These are phyloP conservation scores for Pythium coloratum DNA, from an alignment of 352 stramenopile species.

Conservation along the genomic window DNA sequence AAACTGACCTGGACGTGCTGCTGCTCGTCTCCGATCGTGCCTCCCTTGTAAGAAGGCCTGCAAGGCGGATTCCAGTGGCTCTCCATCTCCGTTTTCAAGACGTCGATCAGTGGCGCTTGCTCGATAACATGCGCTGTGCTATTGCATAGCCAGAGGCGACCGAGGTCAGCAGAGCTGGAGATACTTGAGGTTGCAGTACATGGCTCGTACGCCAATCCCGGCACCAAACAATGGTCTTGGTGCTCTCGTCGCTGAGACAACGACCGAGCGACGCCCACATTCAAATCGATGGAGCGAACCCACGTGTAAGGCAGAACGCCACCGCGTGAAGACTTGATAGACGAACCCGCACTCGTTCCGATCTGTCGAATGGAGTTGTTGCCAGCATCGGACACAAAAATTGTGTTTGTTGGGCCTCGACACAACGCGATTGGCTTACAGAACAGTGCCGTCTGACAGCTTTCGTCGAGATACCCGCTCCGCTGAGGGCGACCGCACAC, in stretches of 20 bases:
- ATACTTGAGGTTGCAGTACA: neutral
- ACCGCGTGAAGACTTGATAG: neutral
- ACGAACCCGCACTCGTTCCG: neutral
- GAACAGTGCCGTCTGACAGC: neutral
- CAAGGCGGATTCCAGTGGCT: neutral
- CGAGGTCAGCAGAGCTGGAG: too few relatives aligned
- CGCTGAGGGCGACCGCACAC: constrained; percentile 6
- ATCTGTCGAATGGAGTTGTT: constrained; percentile 6
- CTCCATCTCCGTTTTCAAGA: neutral
- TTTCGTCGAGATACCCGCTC: neutral
- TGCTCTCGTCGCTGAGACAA: neutral
- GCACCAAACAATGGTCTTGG: neutral
- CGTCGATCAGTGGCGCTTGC: neutral
- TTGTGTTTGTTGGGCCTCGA: neutral
- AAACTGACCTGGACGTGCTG: neutral
- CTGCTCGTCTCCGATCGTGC: neutral
- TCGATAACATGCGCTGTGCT: neutral
- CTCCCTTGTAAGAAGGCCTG: too few relatives aligned
- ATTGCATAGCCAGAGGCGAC: constrained; percentile 3
- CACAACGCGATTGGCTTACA: neutral
- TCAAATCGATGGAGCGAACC: neutral
- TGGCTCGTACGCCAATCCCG: neutral
- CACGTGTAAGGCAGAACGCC: neutral
- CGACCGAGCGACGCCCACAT: neutral
- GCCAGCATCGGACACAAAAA: constrained; percentile 1